Base-by-base conservation (phyloP, 371 early-diverging fungal genomes). In the Mortierella polycephala region DNA sequence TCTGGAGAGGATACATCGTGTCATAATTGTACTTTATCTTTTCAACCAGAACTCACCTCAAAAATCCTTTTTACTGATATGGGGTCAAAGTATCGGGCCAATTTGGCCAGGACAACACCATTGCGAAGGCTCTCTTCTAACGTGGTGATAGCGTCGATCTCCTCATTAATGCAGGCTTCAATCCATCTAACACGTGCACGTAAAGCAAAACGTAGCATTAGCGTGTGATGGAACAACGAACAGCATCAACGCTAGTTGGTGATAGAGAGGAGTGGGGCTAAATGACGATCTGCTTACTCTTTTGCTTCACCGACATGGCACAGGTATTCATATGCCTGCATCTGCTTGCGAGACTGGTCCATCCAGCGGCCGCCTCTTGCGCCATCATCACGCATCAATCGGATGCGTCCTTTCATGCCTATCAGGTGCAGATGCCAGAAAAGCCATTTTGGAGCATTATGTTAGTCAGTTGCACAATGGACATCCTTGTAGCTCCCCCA, bases 221-320 rank as follows among this genome's bases (percentile, higher is more conserved):
- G 11, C 30, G 30, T 23, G 40, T 14, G 41, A 12, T 57, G 40
- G 8, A 30, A 30, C 30, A 30, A 4, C 30, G 30, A 30, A 30
- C 30, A 30, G 30, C 4, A 4, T 1, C 30, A 30, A 30, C 30
- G 30, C 30, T 4, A 30, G 30, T 30, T 30, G 30, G 30, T 4
- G 30, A 30, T 30, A 30, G 4, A 30, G 30, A 30, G 30, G 30
- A 30, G 4, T 30, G 30, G 2, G 30, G 16, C 20, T 20, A 10
- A 11, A 56, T 40, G 13, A 8, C n/a, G 13, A 2, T 16, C 42
- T 39, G 30, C 89, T 81, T 91, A 99, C 92, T 98, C 96, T 88
- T 98, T 98, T 5, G 99, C 99, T 88, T 99, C 99, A 64, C 97
- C 97, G 61, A 99, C 93, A 66, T 98, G 98, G 74, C 99, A 99